Evolutionary conservation across 768 basidiomycete genomes (phyloP), one percentile per base, ranked within the genome.

Genomic region (Clitopilus passeckerianus): DNA sequence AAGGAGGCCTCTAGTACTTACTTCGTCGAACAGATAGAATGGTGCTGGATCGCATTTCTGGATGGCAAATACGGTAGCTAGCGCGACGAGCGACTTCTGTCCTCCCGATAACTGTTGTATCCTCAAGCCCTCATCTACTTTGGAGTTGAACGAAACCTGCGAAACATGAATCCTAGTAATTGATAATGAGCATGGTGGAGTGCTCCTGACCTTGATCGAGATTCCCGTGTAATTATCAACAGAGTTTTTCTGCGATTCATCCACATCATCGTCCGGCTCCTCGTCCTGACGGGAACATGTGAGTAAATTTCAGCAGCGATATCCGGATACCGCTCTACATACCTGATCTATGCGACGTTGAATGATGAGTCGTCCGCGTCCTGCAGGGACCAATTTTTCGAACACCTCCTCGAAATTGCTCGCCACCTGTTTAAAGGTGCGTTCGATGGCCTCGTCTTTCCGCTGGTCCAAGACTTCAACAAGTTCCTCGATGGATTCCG

Each of bases 1-100:
- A 53, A 54, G 20, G 55, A 54, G 14, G 55, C 18, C 16, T 20
- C 14, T 54, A 27, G 20, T 33, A 61, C 64, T 22, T 61, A 88
- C 89, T 79, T 98, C 97, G 69, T 99, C 97, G 66, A 99, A 98
- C n/a, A 99, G 80, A 72, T 98, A 98, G 77, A 99, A 99, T 1
- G 97, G 97, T 0, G 97, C 96, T 1, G 97, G 97, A 67, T 99
- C 97, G 69, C 96, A 98, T 74, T 97, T 98, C 74, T 99, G 97
- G 64, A 98, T 98, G 15, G 96, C 94, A 67, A 99, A 98, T 23
- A 99, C 95, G 92, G 67, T 0, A 30, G 97, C 94, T 30, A 99
- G 85, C 0, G 97, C 97, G 10, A 98, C 97, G 6, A 99, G 79
- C 0, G 95, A 95, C 71, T 98, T 98, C 65, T 99, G 97, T 5